These are phyloP conservation scores for Penicilliopsis zonata DNA, from an alignment of 495 filamentous ascomycete genomes.

Conservation along the genomic window DNA sequence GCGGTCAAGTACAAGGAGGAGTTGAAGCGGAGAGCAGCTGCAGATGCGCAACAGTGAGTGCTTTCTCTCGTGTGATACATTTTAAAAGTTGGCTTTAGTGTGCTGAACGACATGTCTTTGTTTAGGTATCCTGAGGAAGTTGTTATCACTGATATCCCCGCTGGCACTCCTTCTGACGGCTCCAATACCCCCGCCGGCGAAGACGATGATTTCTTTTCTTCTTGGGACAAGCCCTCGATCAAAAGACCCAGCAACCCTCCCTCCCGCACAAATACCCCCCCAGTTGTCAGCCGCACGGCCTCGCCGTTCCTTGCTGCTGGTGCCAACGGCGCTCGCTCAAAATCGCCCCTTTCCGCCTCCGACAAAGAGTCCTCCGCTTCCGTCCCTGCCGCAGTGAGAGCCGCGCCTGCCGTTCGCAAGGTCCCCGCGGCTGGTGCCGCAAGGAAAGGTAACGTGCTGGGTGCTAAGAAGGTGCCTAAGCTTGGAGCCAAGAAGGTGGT, in stretches of 20 bases:
- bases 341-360: conserved; percentile 65
- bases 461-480: conserved; percentile 78
- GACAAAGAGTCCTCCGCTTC: conserved; percentile 35
- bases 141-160: conserved; percentile 63
- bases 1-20: conserved; percentile 97
- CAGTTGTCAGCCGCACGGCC: conserved; percentile 67
- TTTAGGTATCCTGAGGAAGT: conserved; percentile 76
- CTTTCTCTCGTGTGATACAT: conserved; percentile 3
- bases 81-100: conserved; percentile 1
- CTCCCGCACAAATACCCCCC: conserved; percentile 81
- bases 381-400: conserved; percentile 51
- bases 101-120: conserved; percentile 5
- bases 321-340: conserved; percentile 56
- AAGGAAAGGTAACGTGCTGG: conserved; percentile 73
- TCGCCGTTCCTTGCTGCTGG: conserved; percentile 79
- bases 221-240: conserved; percentile 95
- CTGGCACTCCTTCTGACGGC: conserved; percentile 44
- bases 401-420: conserved; percentile 69
- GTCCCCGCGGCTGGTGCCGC: conserved; percentile 43
- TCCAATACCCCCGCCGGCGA: conserved; percentile 65
- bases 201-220: conserved; percentile 87
- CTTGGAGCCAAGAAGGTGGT: conserved; percentile 85
- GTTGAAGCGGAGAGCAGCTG: conserved; percentile 66
- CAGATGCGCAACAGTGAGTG: conserved; percentile 66
- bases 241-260: conserved; percentile 92